Percentiles rank a stretch among this genome's conserved stretches.
phyloP scores from a whole-genome alignment of 768 basidiomycete species.

The Termitomyces sp. region DNA sequence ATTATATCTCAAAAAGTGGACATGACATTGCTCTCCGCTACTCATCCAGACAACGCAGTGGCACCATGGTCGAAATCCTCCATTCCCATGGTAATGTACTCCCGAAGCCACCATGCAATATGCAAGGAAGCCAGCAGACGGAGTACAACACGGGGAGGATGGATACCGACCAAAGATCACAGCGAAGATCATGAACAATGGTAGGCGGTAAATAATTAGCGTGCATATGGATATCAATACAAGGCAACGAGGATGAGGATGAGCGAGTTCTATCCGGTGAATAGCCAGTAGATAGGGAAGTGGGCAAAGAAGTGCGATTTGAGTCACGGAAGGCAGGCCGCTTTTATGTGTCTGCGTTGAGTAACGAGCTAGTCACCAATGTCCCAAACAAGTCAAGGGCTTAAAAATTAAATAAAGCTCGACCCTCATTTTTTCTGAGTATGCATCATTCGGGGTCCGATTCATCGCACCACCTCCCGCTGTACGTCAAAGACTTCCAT shows the following conservation, averaged over 20 bases:
- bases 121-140: not conserved
- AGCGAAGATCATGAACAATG: not conserved
- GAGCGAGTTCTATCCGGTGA: not conserved
- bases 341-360: not conserved
- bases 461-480: not conserved
- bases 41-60: not conserved
- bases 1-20: too few species aligned
- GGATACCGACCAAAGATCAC: not conserved
- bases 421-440: not conserved
- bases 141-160: not conserved
- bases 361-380: not conserved
- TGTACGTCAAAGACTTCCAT: not conserved
- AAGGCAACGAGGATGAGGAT: not conserved
- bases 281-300: not conserved
- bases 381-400: not conserved
- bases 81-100: conserved; percentile 3
- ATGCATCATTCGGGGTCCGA: not conserved
- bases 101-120: not conserved
- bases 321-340: not conserved
- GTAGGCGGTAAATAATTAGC: not conserved
- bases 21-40: not conserved
- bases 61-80: not conserved
- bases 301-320: not conserved
- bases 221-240: too few species aligned
- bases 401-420: too few species aligned